These are phyloP conservation scores for Cynanchum wilfordii DNA, from an alignment of 257 asterid genomes.

Conservation along the genomic window DNA sequence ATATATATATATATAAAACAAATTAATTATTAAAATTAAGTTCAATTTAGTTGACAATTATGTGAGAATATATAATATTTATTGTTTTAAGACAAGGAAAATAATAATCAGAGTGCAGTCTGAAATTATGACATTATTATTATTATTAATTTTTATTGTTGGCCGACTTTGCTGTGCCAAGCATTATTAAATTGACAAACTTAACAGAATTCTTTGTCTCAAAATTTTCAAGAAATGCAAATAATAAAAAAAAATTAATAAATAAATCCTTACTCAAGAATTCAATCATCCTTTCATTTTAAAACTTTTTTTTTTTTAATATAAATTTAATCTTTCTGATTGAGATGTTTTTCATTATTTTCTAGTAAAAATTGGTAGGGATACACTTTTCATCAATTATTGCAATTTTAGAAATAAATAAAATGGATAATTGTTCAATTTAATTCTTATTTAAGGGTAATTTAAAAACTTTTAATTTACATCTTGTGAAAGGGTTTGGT, in stretches of 20 bases:
- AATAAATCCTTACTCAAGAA: not conserved
- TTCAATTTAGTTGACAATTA: not conserved
- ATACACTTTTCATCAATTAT: too few relatives aligned
- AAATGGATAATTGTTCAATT: too few relatives aligned
- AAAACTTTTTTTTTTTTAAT: not conserved
- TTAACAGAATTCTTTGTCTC: constrained; percentile 5
- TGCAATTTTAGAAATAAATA: too few relatives aligned
- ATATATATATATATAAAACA: too few relatives aligned
- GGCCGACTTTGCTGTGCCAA: not conserved
- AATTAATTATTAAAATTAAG: not conserved
- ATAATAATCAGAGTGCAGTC: too few relatives aligned
- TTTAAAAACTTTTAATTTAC: too few relatives aligned
- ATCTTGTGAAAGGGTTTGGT: too few relatives aligned
- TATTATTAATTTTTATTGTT: not conserved
- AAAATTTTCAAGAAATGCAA: not conserved
- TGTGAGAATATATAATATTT: too few relatives aligned
- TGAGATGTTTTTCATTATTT: not conserved
- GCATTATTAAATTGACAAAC: not conserved
- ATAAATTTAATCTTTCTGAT: not conserved
- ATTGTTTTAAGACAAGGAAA: too few relatives aligned
- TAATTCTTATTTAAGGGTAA: too few relatives aligned
- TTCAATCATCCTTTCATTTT: not conserved
- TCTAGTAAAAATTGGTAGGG: too few relatives aligned
- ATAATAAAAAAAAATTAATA: not conserved
- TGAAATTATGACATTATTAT: too few relatives aligned